phyloP scores from a whole-genome alignment of 2,329 filamentous ascomycete species.

The Talaromyces sp. region DNA sequence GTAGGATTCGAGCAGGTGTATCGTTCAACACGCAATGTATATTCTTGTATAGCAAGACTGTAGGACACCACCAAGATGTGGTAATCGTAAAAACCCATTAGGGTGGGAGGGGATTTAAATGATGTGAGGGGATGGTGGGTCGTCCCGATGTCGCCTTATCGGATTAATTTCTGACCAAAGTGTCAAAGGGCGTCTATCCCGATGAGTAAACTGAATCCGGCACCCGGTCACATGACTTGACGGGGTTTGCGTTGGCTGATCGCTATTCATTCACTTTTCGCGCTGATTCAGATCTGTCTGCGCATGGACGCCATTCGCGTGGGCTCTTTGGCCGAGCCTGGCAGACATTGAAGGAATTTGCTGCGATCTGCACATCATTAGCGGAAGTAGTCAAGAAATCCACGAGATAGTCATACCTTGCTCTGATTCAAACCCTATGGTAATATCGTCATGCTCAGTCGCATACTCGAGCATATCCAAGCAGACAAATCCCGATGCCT shows the following conservation, averaged over 20 bases:
- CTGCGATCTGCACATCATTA: slow-evolving; percentile 31
- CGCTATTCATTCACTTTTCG: not conserved
- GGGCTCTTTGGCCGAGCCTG: slow-evolving; percentile 37
- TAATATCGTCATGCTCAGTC: slow-evolving; percentile 84
- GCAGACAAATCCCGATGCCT: slow-evolving; percentile 69
- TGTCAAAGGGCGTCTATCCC: not conserved
- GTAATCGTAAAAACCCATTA: not conserved
- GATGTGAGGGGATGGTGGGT: slow-evolving; percentile 9
- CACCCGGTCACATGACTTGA: slow-evolving; percentile 22
- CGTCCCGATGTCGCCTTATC: slow-evolving; percentile 15
- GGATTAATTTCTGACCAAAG: not conserved
- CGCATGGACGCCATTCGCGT: slow-evolving; percentile 42
- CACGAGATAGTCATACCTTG: slow-evolving; percentile 55
- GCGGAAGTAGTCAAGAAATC: not conserved
- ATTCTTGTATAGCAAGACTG: not conserved
- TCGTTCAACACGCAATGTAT: not conserved
- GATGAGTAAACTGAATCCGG: not conserved
- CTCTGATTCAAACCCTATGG: slow-evolving; percentile 76
- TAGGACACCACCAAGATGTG: not conserved
- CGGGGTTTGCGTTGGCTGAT: not conserved
- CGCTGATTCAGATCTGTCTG: slow-evolving; percentile 25
- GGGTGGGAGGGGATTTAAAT: not conserved
- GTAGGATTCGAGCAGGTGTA: not conserved
- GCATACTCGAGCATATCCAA: slow-evolving; percentile 84
- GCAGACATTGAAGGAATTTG: slow-evolving; percentile 37